Conservation (phyloP, 371 early-diverging fungal genomes). For the Fennellomyces sp. region DNA sequence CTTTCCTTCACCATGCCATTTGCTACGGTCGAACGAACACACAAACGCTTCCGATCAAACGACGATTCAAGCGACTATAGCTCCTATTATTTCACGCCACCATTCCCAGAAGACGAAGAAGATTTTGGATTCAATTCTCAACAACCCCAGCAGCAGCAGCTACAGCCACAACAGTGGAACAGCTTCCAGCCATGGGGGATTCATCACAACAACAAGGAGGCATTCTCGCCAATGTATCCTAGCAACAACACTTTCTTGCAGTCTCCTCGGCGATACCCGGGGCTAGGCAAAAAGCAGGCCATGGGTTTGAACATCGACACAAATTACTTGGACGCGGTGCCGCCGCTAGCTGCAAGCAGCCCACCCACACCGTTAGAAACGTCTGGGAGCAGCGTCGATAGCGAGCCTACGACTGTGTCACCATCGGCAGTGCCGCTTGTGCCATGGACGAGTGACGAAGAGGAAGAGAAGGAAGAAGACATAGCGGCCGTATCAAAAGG, state of each 20-base stretch:
- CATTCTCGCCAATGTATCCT: background rate
- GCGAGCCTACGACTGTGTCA: background rate
- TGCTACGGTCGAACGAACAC: slow-evolving; percentile 11
- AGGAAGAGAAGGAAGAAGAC: background rate
- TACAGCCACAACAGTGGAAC: background rate
- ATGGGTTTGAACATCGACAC: background rate
- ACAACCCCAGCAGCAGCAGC: background rate
- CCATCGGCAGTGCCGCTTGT: background rate
- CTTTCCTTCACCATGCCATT: slow-evolving; percentile 13
- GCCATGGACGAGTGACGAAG: background rate
- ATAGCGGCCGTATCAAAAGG: background rate
- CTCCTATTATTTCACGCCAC: slow-evolving; percentile 3
- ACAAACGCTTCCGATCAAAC: slow-evolving; percentile 18
- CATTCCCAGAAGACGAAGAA: background rate
- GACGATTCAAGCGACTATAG: background rate
- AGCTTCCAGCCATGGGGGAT: background rate
- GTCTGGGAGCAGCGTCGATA: slow-evolving; percentile 2
- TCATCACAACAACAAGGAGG: background rate
- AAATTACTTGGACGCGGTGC: background rate
- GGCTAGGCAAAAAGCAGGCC: background rate
- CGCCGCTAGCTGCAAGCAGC: background rate
- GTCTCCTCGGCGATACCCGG: background rate
- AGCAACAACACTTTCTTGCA: slow-evolving; percentile 2
- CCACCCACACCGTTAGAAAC: slow-evolving; percentile 10
- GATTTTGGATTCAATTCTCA: background rate